These are phyloP conservation scores for Lichtheimia hyalospora DNA, from an alignment of 371 early-diverging fungal genomes.

Conservation along the genomic window DNA sequence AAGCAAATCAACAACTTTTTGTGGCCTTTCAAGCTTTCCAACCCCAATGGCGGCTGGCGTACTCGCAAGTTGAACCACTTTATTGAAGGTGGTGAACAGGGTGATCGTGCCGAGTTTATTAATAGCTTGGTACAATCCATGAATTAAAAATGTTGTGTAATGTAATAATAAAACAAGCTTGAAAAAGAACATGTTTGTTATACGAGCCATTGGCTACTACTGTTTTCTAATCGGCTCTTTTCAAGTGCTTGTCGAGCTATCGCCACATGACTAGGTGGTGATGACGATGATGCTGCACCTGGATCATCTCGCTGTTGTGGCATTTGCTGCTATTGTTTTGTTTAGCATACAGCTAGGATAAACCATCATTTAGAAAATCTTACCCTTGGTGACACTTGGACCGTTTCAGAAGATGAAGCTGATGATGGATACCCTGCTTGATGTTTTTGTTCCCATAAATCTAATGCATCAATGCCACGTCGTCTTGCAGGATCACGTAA, in stretches of 20 bases:
- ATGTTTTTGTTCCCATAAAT: constrained; percentile 36
- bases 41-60: constrained; percentile 97
- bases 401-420: constrained; percentile 10
- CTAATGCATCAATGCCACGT: constrained; percentile 45
- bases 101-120: constrained; percentile 92
- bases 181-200: not conserved
- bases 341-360: too few relatives aligned
- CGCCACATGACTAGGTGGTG: constrained; percentile 18
- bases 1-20: constrained; percentile 94
- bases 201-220: constrained; percentile 33
- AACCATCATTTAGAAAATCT: too few relatives aligned
- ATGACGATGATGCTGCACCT: too few relatives aligned
- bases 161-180: constrained; percentile 4
- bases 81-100: constrained; percentile 94
- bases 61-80: constrained; percentile 96
- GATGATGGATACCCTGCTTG: constrained; percentile 6
- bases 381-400: not conserved
- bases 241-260: constrained; percentile 23
- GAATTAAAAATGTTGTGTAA: constrained; percentile 64
- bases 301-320: too few relatives aligned
- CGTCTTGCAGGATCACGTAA: constrained; percentile 36
- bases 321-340: too few relatives aligned
- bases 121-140: constrained; percentile 91
- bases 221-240: constrained; percentile 23
- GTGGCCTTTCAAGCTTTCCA: constrained; percentile 99